phyloP scores from a whole-genome alignment of 768 basidiomycete species.

The Pleurotus pulmonarius region DNA sequence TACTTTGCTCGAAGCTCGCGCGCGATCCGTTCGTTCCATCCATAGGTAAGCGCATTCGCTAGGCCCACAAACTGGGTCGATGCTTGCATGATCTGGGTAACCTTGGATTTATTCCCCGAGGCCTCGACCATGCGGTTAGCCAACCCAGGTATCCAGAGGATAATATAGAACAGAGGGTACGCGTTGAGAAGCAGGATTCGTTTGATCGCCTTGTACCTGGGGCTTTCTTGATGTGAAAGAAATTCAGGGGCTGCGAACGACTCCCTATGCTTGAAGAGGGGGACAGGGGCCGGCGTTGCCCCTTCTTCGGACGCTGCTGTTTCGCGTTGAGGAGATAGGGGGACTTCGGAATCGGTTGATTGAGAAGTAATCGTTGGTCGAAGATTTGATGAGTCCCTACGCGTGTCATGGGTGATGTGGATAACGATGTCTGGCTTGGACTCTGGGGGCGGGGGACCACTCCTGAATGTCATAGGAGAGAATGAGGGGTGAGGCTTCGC shows the following conservation, averaged over 20 bases:
- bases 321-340: not conserved
- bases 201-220: not conserved
- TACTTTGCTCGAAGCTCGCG: slow-evolving; percentile 3
- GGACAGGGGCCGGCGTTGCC: not conserved
- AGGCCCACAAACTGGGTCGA: slow-evolving; percentile 12
- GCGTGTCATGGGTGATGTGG: slow-evolving; percentile 7
- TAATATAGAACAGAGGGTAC: slow-evolving; percentile 14
- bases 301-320: not conserved
- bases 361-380: not conserved
- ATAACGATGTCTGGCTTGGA: slow-evolving; percentile 4
- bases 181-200: slow-evolving; percentile 12
- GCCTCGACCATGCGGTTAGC: slow-evolving; percentile 13
- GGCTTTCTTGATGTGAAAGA: not conserved
- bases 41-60: slow-evolving; percentile 12
- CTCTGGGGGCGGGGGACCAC: not conserved
- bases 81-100: slow-evolving; percentile 11
- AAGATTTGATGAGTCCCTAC: not conserved
- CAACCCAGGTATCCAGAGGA: slow-evolving; percentile 14
- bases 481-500: not conserved
- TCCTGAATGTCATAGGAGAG: slow-evolving; percentile 1
- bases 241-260: not conserved
- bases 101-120: slow-evolving; percentile 6
- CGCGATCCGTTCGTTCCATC: slow-evolving; percentile 13
- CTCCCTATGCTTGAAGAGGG: not conserved
- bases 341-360: not conserved